Evolutionary conservation across 352 stramenopile species (phyloP).

Genomic region (Stramenopiles sp.): DNA sequence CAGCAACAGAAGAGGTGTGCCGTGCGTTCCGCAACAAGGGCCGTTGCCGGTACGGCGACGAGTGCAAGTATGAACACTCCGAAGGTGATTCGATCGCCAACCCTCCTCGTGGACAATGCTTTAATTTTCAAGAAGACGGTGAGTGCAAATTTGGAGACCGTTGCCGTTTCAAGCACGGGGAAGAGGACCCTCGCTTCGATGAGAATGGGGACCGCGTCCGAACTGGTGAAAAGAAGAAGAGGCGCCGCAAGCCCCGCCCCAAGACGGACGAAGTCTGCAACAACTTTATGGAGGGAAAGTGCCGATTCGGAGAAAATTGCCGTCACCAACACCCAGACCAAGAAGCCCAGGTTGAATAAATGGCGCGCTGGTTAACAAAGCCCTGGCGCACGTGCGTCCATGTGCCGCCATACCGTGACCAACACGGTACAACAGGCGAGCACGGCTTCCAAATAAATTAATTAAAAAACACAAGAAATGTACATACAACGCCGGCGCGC

Average conservation of each 20-base stretch:
- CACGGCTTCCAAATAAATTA: too few relatives aligned
- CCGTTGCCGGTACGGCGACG: background rate
- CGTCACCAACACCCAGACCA: background rate
- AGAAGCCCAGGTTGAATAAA: background rate
- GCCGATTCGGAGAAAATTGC: background rate
- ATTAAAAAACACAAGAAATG: too few relatives aligned
- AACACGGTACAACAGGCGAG: too few relatives aligned
- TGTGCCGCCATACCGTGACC: too few relatives aligned
- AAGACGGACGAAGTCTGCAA: background rate
- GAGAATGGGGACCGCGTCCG: background rate
- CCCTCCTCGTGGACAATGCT: background rate
- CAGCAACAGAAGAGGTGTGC: background rate
- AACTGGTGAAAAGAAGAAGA: background rate
- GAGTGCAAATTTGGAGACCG: background rate
- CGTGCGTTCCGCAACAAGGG: background rate
- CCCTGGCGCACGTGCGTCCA: too few relatives aligned
- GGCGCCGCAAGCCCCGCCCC: background rate
- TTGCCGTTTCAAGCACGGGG: background rate
- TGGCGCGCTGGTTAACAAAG: background rate
- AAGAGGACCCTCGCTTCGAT: background rate
- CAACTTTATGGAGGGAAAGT: background rate
- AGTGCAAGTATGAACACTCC: conserved; percentile 1
- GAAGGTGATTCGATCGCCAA: background rate
- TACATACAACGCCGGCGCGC: too few relatives aligned
- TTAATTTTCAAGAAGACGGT: background rate